phyloP scores from a whole-genome alignment of 495 filamentous ascomycete species.

The Penicillium atrosanguineum region DNA sequence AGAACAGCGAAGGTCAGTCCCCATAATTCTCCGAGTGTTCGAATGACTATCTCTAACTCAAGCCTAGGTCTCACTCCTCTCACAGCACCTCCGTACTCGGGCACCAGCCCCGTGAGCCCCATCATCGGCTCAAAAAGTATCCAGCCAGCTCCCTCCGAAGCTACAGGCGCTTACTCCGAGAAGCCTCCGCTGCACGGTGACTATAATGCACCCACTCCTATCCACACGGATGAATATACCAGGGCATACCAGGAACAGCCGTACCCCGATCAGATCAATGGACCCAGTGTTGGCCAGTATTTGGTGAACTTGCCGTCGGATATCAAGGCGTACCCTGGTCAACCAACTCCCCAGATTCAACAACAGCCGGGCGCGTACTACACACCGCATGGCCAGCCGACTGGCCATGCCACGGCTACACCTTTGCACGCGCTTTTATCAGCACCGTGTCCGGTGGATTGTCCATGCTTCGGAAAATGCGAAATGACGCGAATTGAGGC shows the following conservation, averaged over 20 bases:
- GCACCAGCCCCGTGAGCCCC: not conserved
- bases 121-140: not conserved
- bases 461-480: conserved; percentile 44
- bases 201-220: conserved; percentile 1
- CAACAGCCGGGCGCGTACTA: conserved; percentile 15
- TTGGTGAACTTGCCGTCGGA: not conserved
- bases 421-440: conserved; percentile 32
- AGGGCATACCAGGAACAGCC: conserved; percentile 9
- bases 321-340: conserved; percentile 21
- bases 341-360: conserved; percentile 10
- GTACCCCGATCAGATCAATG: not conserved
- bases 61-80: conserved; percentile 9
- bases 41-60: not conserved
- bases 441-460: conserved; percentile 46
- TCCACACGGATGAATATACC: not conserved
- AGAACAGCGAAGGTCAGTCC: conserved; percentile 6
- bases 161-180: conserved; percentile 1
- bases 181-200: conserved; percentile 1
- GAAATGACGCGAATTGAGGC: conserved; percentile 45
- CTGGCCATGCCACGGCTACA: conserved; percentile 26
- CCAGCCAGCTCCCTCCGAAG: not conserved
- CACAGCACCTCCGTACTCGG: not conserved
- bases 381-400: conserved; percentile 22
- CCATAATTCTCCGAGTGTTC: not conserved
- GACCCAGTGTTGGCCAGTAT: not conserved